Percentiles rank a stretch among this genome's conserved stretches.
Evolutionary conservation across 2,329 filamentous ascomycete genomes (phyloP).

Genomic region (Epichloe aotearoae): DNA sequence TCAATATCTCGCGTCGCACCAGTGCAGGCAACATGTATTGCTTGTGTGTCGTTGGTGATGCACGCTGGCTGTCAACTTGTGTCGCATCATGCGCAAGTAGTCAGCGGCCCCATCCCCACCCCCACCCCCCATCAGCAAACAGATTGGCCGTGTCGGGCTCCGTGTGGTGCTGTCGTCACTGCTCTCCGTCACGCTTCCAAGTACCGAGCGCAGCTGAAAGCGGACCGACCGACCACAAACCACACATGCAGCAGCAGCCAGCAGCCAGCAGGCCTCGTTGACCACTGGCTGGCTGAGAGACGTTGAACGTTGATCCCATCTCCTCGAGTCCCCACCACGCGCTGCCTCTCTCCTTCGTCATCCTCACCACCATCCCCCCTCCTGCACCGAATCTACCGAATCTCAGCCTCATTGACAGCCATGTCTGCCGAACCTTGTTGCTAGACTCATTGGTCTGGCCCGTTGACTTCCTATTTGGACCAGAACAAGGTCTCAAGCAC

Average conservation of each 20-base stretch:
- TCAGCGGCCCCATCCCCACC: background rate
- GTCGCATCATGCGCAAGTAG: background rate
- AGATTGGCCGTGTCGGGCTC: background rate
- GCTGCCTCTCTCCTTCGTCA: slow-evolving; percentile 5
- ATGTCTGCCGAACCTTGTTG: slow-evolving; percentile 11
- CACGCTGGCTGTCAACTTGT: too few relatives aligned
- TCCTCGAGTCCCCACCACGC: background rate
- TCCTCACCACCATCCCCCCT: slow-evolving; percentile 1
- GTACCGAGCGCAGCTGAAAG: too few relatives aligned
- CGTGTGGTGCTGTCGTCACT: background rate
- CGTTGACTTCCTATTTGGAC: slow-evolving; percentile 9
- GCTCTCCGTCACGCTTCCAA: too few relatives aligned
- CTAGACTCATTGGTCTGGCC: slow-evolving; percentile 14
- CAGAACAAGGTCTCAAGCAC: slow-evolving; percentile 9
- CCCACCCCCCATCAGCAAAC: background rate
- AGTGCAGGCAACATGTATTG: background rate
- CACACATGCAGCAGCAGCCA: background rate
- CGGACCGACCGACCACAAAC: background rate
- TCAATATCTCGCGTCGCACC: background rate
- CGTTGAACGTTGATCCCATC: background rate
- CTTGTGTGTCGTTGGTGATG: background rate
- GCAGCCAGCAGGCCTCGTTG: background rate
- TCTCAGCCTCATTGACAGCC: slow-evolving; percentile 4
- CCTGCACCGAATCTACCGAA: background rate
- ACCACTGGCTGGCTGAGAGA: background rate